Base-by-base conservation (phyloP, 192 early-diverging fungal genomes). In the Anaeromyces robustus region DNA sequence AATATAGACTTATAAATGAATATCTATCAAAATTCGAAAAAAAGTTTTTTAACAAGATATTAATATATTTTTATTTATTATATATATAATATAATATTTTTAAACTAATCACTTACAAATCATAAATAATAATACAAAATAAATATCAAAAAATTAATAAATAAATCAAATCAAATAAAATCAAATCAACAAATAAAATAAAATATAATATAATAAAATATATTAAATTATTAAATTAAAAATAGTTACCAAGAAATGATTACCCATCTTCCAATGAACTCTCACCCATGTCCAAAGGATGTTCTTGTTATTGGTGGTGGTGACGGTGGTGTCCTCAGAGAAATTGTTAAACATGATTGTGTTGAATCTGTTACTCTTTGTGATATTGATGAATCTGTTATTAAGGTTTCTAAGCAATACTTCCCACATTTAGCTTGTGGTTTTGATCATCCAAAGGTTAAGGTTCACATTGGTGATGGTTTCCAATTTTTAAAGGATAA, bases 231-330 rank as follows among this genome's bases (percentile, higher is more conserved):
- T 28, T 19, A 31, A 83, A 29, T 14, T n/a, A 78, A 43, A 16
- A 77, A 77, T 79, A 93, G 92, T 29, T 98, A 98, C 90, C 98
- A 99, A 88, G 98, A 99, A 88, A 99, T 98, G 97, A 99, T 99
- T 88, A 94, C 97, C 78, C 97, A 99, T 83, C 87, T 96, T 31
- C 94, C 98, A 29, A 87, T 99, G 86, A 97, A 94, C 84, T 88
- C 94, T 78, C 98, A 99, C 87, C 94, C 97, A 79, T 90, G 96
- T 89, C 98, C 98, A 79, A 92, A 93, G 86, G 93, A 96, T 87
- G 94, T 97, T 52, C 91, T 99, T 81, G 98, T 99, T 79, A 96
- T 99, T 89, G 98, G 98, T 81, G 98, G 98, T 82, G 98, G 98
- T 81, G 98, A 99, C 86, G 98, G 98, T 84, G 98, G 98, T 82